Conservation (phyloP, 768 basidiomycete species). For the Naematelia aurantialba region DNA sequence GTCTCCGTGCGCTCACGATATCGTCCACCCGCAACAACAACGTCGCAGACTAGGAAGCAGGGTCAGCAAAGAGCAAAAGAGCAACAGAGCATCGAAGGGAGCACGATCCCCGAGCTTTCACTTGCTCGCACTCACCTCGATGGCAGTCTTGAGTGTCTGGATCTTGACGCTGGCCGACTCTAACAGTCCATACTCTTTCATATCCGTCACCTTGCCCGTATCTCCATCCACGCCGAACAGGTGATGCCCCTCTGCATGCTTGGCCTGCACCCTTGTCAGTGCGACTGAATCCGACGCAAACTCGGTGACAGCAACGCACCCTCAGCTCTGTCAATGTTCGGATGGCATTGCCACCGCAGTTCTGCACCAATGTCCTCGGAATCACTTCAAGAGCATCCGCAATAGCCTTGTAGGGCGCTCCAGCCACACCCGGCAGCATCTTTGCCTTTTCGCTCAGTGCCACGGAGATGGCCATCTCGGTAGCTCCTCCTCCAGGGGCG, state of each 20-base stretch:
- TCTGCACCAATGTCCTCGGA: constrained; percentile 89
- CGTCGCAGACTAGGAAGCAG: constrained; percentile 64
- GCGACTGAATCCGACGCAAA: not conserved
- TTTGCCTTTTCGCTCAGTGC: constrained; percentile 68
- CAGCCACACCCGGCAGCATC: constrained; percentile 78
- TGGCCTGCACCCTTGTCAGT: constrained; percentile 60
- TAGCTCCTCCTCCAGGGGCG: constrained; percentile 94
- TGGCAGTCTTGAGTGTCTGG: constrained; percentile 93
- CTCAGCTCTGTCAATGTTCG: constrained; percentile 87
- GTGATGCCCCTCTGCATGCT: constrained; percentile 84
- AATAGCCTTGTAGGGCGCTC: constrained; percentile 85
- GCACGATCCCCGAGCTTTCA: no score
- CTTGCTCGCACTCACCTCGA: constrained; percentile 63
- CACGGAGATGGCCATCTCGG: constrained; percentile 95
- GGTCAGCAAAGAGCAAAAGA: not conserved
- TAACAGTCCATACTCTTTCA: constrained; percentile 88
- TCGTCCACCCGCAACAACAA: constrained; percentile 91
- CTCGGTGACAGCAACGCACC: constrained; percentile 55
- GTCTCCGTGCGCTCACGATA: constrained; percentile 59
- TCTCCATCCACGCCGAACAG: constrained; percentile 95
- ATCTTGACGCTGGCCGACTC: constrained; percentile 98
- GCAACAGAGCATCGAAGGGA: no score
- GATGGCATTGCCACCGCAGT: constrained; percentile 91
- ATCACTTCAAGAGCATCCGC: constrained; percentile 97
- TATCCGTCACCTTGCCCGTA: constrained; percentile 91